Conservation (phyloP, 2,329 filamentous ascomycete genomes). For the Aspergillus sp. region DNA sequence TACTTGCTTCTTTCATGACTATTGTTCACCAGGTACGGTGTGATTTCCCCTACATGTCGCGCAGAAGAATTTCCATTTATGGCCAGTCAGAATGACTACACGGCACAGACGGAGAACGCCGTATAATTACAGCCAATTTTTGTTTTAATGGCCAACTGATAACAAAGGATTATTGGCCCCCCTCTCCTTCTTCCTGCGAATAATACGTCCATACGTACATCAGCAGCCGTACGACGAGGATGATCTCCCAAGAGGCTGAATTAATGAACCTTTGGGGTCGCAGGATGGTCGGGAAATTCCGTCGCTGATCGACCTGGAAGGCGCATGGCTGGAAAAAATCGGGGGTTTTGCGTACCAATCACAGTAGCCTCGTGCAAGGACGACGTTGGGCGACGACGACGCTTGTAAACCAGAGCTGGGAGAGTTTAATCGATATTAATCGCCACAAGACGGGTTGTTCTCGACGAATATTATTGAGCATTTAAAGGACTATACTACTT, state of each 20-base stretch:
- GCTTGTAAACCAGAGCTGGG: slow-evolving; percentile 1
- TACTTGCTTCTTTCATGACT: too few relatives aligned
- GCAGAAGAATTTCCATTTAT: background rate
- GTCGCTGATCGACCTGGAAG: slow-evolving; percentile 22
- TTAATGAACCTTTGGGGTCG: background rate
- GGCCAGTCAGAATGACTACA: background rate
- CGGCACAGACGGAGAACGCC: background rate
- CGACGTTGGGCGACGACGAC: slow-evolving; percentile 18
- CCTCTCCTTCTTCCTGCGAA: background rate
- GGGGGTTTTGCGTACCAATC: slow-evolving; percentile 26
- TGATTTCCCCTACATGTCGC: background rate
- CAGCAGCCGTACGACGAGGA: background rate
- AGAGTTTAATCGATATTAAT: background rate
- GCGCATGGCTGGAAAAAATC: slow-evolving; percentile 15
- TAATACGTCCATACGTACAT: background rate
- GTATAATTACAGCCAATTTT: background rate
- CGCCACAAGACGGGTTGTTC: background rate
- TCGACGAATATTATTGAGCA: background rate
- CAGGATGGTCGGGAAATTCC: slow-evolving; percentile 21
- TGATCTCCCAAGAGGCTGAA: background rate
- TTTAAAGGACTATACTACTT: background rate
- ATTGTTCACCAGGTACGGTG: background rate
- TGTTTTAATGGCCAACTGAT: background rate
- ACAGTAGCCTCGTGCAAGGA: slow-evolving; percentile 4
- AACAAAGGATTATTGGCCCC: background rate